A percentile compares a stretch with the other conserved stretches of the same genome.
These are phyloP conservation scores for Haemoproteus tartakovskyi DNA, from an alignment of 169 alveolate genomes.

Conservation along the genomic window DNA sequence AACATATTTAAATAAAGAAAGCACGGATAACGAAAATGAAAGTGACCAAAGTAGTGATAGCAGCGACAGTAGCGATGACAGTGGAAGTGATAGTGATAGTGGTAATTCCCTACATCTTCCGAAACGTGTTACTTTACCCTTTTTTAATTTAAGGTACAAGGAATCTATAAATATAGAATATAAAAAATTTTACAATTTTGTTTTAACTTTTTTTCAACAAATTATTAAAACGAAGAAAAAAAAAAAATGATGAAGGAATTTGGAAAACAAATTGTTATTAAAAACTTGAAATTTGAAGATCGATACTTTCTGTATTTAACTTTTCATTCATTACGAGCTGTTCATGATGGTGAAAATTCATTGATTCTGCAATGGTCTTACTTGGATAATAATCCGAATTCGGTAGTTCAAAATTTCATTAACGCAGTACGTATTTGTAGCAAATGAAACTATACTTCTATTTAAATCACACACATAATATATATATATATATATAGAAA, in stretches of 20 bases:
- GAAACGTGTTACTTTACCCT: constrained; percentile 16
- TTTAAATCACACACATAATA: too few relatives aligned
- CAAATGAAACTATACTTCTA: too few relatives aligned
- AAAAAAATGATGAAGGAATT: constrained; percentile 6
- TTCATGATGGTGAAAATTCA: constrained; percentile 48
- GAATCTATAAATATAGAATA: constrained; percentile 26
- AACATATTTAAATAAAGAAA: too few relatives aligned
- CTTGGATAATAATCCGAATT: constrained; percentile 24
- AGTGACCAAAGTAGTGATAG: not conserved
- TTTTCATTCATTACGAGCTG: constrained; percentile 51
- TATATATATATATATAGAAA: too few relatives aligned
- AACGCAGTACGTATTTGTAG: constrained; percentile 1
- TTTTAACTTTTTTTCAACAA: constrained; percentile 63
- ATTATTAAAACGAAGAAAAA: constrained; percentile 31
- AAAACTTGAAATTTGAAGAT: constrained; percentile 26
- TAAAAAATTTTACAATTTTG: constrained; percentile 49
- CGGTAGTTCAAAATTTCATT: constrained; percentile 36
- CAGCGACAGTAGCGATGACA: not conserved
- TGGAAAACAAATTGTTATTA: constrained; percentile 36
- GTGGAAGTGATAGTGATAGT: not conserved
- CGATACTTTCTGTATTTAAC: constrained; percentile 22
- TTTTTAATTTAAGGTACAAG: constrained; percentile 37
- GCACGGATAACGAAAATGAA: too few relatives aligned
- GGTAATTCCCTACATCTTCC: too few relatives aligned
- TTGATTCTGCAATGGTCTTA: constrained; percentile 59